Evolutionary conservation across 805 yeast genomes (phyloP).

Genomic region (Metschnikowia santaceciliae): DNA sequence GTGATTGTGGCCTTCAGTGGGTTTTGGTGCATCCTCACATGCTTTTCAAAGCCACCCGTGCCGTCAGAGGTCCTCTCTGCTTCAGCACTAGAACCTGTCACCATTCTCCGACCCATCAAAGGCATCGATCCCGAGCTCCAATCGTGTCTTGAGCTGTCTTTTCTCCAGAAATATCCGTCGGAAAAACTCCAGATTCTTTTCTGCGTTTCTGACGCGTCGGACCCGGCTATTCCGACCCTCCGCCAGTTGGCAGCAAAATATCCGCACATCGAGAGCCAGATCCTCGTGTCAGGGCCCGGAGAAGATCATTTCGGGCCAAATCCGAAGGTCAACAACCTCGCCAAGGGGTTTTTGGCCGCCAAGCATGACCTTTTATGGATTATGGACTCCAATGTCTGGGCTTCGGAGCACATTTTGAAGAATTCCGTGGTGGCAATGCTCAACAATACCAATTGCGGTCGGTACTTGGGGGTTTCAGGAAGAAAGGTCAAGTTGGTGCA

Average conservation of each 20-base stretch:
- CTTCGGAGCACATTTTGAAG: conserved; percentile 55
- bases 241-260: conserved; percentile 46
- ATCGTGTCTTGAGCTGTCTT: conserved; percentile 62
- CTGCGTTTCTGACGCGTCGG: conserved; percentile 63
- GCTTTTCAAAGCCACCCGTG: conserved; percentile 25
- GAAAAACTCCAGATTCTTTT: conserved; percentile 64
- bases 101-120: conserved; percentile 77
- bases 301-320: conserved; percentile 69
- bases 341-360: conserved; percentile 73
- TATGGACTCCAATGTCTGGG: conserved; percentile 83
- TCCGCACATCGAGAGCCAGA: conserved; percentile 53
- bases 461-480: conserved; percentile 19
- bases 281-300: conserved; percentile 47
- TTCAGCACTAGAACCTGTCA: conserved; percentile 44
- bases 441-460: conserved; percentile 52
- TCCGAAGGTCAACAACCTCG: conserved; percentile 82
- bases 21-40: conserved; percentile 32
- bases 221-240: conserved; percentile 63
- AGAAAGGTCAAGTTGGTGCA: conserved; percentile 66
- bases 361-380: conserved; percentile 77
- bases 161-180: conserved; percentile 62
- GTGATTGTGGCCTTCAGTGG: conserved; percentile 37
- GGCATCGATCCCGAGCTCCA: conserved; percentile 78
- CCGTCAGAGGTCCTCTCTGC: conserved; percentile 7
- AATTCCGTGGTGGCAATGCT: conserved; percentile 57